Percentiles rank a stretch among this genome's conserved stretches.
Conservation (phyloP, 1,284 basidiomycete species). For the Athelia sp. region DNA sequence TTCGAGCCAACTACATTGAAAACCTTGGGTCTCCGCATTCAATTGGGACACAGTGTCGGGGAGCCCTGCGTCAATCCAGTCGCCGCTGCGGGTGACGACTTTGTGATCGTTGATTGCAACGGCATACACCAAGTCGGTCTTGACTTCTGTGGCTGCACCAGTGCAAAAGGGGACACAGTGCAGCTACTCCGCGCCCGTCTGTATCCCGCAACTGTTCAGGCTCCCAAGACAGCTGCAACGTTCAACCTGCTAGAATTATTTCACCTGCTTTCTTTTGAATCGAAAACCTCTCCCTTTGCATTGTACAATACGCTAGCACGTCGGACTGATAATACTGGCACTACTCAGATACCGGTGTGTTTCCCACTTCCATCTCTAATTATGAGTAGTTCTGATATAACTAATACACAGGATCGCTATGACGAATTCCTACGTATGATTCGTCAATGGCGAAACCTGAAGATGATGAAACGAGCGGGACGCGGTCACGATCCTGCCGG, state of each 20-base stretch:
- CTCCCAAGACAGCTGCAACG: slow-evolving; percentile 21
- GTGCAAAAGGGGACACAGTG: not conserved
- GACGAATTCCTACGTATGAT: slow-evolving; percentile 19
- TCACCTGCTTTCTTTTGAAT: slow-evolving; percentile 15
- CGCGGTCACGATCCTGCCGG: slow-evolving; percentile 21
- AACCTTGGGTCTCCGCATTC: slow-evolving; percentile 16
- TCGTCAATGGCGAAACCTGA: slow-evolving; percentile 24
- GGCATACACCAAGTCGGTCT: slow-evolving; percentile 26
- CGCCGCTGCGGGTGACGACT: slow-evolving; percentile 8
- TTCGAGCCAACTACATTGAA: slow-evolving; percentile 10
- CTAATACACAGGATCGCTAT: slow-evolving; percentile 20
- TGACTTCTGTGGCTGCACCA: slow-evolving; percentile 26
- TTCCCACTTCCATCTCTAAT: not conserved
- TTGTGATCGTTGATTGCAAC: slow-evolving; percentile 24
- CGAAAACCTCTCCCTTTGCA: slow-evolving; percentile 17
- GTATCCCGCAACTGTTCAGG: slow-evolving; percentile 16
- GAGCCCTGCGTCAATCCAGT: slow-evolving; percentile 9
- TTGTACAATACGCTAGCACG: slow-evolving; percentile 16
- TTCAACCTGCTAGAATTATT: slow-evolving; percentile 19
- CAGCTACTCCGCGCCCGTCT: slow-evolving; percentile 23
- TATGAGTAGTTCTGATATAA: too few relatives aligned
- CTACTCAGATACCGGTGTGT: slow-evolving; percentile 9
- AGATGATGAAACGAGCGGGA: slow-evolving; percentile 24
- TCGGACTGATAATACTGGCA: slow-evolving; percentile 18
- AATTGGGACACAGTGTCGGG: slow-evolving; percentile 16